Conservation (phyloP, 441 rosid species). For the Jatropha multifida region DNA sequence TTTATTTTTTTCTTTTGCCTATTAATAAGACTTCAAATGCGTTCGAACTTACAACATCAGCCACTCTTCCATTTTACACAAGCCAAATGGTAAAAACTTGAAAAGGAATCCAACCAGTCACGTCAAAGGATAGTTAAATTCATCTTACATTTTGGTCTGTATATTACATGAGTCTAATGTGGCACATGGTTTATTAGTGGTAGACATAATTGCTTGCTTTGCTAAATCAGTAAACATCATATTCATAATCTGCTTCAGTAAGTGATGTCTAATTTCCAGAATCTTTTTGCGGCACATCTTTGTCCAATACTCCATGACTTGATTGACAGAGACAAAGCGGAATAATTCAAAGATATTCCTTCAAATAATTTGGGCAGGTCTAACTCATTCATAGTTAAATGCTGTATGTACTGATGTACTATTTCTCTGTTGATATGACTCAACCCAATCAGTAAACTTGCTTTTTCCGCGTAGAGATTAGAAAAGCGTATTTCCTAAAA, state of each 20-base stretch:
- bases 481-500: neutral
- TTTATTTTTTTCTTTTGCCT: too few species aligned
- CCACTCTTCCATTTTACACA: neutral
- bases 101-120: neutral
- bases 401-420: constrained; percentile 18
- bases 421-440: constrained; percentile 26
- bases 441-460: constrained; percentile 15
- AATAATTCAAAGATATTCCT: constrained; percentile 47
- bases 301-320: constrained; percentile 39
- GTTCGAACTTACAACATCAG: too few species aligned
- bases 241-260: constrained; percentile 9
- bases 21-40: too few species aligned
- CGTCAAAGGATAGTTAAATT: neutral
- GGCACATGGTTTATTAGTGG: constrained; percentile 17
- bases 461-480: neutral
- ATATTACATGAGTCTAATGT: constrained; percentile 13
- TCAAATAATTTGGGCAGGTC: constrained; percentile 37
- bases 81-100: neutral
- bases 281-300: constrained; percentile 28
- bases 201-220: constrained; percentile 24
- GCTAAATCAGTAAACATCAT: constrained; percentile 19
- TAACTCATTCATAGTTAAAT: constrained; percentile 22
- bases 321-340: constrained; percentile 44
- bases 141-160: constrained; percentile 4
- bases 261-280: constrained; percentile 30